These are phyloP conservation scores for Camellia sinensis DNA, from an alignment of 148 eudicot genomes.

Conservation along the genomic window DNA sequence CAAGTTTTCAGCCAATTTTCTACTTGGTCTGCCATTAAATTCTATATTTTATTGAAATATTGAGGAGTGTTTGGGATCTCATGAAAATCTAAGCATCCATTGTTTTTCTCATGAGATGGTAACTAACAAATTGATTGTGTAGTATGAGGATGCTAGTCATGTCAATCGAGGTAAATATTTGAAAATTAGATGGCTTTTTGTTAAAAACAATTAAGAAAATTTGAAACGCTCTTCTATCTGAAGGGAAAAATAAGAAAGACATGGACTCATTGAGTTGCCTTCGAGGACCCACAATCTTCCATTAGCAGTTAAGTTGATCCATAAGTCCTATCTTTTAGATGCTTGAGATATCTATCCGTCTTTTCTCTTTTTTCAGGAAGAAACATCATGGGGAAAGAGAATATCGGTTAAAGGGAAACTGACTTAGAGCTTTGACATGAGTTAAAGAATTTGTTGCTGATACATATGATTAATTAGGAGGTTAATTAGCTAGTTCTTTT, in stretches of 20 bases:
- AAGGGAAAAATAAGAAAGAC: too few species aligned
- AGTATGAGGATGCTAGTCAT: background rate
- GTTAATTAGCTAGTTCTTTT: background rate
- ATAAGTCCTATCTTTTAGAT: background rate
- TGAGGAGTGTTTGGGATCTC: background rate
- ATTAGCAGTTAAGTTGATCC: background rate
- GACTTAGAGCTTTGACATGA: background rate
- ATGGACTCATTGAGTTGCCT: background rate
- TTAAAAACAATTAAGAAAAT: too few species aligned
- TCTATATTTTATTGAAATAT: background rate
- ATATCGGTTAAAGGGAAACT: background rate
- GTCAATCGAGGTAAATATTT: too few species aligned
- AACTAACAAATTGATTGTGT: background rate
- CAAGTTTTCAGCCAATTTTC: constrained; percentile 1
- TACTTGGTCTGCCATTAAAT: background rate
- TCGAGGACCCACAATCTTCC: background rate
- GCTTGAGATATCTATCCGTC: background rate
- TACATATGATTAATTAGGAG: background rate
- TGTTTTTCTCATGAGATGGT: background rate
- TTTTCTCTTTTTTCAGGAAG: background rate
- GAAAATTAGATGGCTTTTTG: too few species aligned
- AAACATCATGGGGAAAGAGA: background rate
- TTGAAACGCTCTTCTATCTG: too few species aligned
- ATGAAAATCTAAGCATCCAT: background rate
- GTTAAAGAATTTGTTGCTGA: background rate